Base-by-base conservation (phyloP, 139 green algal genomes). In the Astrephomene gubernaculifera region DNA sequence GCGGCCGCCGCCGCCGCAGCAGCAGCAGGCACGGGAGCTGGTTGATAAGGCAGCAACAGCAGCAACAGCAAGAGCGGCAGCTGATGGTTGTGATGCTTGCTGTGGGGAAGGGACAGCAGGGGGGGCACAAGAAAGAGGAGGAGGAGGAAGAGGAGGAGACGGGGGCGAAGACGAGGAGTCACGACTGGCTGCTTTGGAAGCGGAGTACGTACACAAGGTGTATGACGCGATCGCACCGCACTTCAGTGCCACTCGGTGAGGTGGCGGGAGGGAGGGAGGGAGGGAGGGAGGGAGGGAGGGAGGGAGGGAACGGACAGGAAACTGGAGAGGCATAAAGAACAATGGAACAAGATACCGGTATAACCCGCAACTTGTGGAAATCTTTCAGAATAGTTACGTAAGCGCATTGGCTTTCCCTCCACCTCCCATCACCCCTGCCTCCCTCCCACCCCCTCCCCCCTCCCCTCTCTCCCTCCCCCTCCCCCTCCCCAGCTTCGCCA, bases 141-240 rank as follows among this genome's bases (percentile, higher is more conserved):
- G 4, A 21, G 38, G 27, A 10, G 52, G 73, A 24, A 31, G 29
- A 8, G 29, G 29, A 39, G 61, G 41, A 38, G 41, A 8, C 31
- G 68, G 1, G 7, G 14, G 14, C 17, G 41, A 52, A 1, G 76
- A 83, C 6, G 78, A 74, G 22, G 76, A 83, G 43, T 31, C 63
- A 0, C 38, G 54, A 43, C 61, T 86, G 64, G 74, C 27, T 39
- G 57, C 79, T 35, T 67, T 98, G 61, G 94, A 97, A 89, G 70
- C 82, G 10, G 36, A 78, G 44, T 86, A 96, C 84, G 97, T 99
- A 43, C 91, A 96, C 69, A 57, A 88, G 25, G 96, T 99, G 71
- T 99, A 99, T 84, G 92, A 99, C 76, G 93, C 93, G 14, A 99
- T 99, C 49, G 97, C 98, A 6, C 86, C 91, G 12, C 98, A 99